A percentile compares a stretch with the other conserved stretches of the same genome.
phyloP scores from a whole-genome alignment of 805 yeast species.

The Starmerella kuoi region DNA sequence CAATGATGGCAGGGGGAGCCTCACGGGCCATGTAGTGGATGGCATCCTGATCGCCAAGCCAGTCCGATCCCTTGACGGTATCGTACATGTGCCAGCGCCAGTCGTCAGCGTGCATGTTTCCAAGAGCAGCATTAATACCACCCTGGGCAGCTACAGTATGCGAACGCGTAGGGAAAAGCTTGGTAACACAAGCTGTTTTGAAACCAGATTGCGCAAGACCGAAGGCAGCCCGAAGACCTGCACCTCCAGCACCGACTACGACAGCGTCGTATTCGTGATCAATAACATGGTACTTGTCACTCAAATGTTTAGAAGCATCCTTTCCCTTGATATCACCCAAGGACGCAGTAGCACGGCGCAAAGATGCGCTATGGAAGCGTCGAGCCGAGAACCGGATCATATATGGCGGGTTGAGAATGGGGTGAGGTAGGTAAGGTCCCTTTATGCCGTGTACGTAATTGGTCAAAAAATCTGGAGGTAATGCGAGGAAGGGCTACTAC shows the following conservation, averaged over 20 bases:
- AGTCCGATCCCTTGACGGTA: constrained; percentile 97
- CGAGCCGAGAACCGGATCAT: constrained; percentile 14
- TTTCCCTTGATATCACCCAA: constrained; percentile 31
- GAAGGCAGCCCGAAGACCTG: constrained; percentile 96
- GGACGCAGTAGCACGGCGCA: constrained; percentile 24
- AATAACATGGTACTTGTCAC: constrained; percentile 73
- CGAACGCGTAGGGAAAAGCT: constrained; percentile 94
- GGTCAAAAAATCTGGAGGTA: not conserved
- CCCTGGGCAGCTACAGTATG: constrained; percentile 99
- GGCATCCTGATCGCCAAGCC: constrained; percentile 99
- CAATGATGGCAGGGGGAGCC: constrained; percentile 91
- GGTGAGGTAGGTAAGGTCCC: not conserved
- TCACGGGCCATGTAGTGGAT: constrained; percentile 98
- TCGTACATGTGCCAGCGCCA: constrained; percentile 99
- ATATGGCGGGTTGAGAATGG: not conserved
- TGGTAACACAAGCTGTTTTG: constrained; percentile 94
- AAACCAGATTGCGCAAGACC: constrained; percentile 95
- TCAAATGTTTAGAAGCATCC: constrained; percentile 42
- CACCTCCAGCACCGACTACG: constrained; percentile 99
- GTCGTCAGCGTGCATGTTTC: constrained; percentile 95
- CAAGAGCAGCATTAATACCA: constrained; percentile 97
- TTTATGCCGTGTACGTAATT: not conserved
- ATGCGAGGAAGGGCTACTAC: not conserved
- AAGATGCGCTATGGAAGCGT: constrained; percentile 15
- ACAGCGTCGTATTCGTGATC: constrained; percentile 98